Evolutionary conservation across 1,139 yeast genomes (phyloP).

Genomic region (Nadsonia starkeyi-henricii): DNA sequence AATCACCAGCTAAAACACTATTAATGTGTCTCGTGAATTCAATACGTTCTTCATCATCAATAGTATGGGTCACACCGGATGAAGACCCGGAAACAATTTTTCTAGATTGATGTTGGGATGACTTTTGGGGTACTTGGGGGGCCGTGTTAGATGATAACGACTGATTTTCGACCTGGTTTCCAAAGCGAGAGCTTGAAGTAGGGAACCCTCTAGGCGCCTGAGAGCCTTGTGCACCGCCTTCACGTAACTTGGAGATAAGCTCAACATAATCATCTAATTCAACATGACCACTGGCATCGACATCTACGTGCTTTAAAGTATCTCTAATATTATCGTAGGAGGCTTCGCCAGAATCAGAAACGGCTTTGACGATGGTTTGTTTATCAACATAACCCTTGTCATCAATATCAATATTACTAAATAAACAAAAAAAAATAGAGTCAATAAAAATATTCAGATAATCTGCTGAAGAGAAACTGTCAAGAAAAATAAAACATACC

Average conservation of each 20-base stretch:
- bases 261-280: conserved; percentile 94
- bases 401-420: conserved; percentile 64
- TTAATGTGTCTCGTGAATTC: conserved; percentile 95
- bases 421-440: conserved; percentile 9
- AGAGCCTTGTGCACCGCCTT: conserved; percentile 13
- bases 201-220: conserved; percentile 8
- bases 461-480: not conserved
- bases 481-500: conserved; percentile 14
- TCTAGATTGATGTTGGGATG: conserved; percentile 41
- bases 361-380: conserved; percentile 73
- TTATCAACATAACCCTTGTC: conserved; percentile 96
- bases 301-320: conserved; percentile 76
- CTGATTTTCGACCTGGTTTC: conserved; percentile 10
- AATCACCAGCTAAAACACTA: conserved; percentile 80
- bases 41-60: conserved; percentile 90
- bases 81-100: conserved; percentile 76
- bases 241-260: conserved; percentile 31
- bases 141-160: conserved; percentile 8
- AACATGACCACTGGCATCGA: conserved; percentile 94
- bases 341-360: conserved; percentile 65
- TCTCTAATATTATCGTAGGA: conserved; percentile 89
- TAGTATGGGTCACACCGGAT: conserved; percentile 91
- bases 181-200: conserved; percentile 7
- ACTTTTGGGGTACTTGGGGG: conserved; percentile 34
- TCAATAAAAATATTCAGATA: not conserved